Base-by-base conservation (phyloP, 345 rosid species). In the Abelmoschus esculentus region DNA sequence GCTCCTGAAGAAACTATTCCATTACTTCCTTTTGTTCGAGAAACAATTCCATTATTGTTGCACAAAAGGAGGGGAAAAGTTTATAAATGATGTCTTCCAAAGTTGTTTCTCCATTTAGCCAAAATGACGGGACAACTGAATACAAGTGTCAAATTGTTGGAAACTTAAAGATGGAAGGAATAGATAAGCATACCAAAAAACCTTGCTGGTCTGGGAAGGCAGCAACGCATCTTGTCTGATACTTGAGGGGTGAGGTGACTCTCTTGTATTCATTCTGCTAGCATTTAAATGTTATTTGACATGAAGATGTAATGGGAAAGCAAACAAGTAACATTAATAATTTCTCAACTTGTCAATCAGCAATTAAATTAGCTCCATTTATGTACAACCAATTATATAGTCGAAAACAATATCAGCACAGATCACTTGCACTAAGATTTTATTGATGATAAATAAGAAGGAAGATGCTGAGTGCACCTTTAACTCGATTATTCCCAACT, bases 181-280 rank as follows among this genome's bases (percentile, higher is more conserved):
- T 17, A 44, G 38, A 38, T 31, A 11, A 31, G 42, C 44, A 42
- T 89, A 96, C 99, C 90, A 96, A 72, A 80, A 95, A 90, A 36
- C 99, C 99, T 83, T 90, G 98, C 81, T 95, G 99, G 79, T 91
- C 99, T 53, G 99, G 99, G 80, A 95, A 95, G 73, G 97, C 96
- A 61, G 97, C 92, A 66, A 96, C 86, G 80, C 96, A 90, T 80
- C 99, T 86, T 36, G 98, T 90, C 82, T 90, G 99, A 82, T 96
- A 90, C 86, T 96, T 92, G 72, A 96, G 77, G 7, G 98, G 98
- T 11, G 98, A 92, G 63, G 52, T 61, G 26, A 96, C 83, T 81
- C 93, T 96, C 86, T 90, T 96, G 87, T 80, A 96, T 77, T 90
- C 98, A 18, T 83, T 69, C 99, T 92, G 83, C 70, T 14, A 59